These are phyloP conservation scores for Sisymbrium irio DNA, from an alignment of 345 rosid genomes.

Conservation along the genomic window DNA sequence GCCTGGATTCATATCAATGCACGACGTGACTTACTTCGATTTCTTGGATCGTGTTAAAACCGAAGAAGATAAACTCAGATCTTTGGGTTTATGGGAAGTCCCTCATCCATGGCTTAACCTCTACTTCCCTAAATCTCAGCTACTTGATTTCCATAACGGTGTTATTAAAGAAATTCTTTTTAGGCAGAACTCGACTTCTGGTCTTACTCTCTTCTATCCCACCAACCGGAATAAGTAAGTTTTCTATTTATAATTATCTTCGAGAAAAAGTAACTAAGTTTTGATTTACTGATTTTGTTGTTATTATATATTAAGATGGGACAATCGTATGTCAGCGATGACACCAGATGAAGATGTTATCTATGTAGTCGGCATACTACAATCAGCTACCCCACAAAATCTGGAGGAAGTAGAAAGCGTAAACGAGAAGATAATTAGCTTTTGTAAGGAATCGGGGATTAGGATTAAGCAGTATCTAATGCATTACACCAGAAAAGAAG, in stretches of 20 bases:
- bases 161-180: slow-evolving; percentile 63
- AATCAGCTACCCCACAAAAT: slow-evolving; percentile 45
- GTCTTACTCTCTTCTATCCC: slow-evolving; percentile 66
- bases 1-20: slow-evolving; percentile 42
- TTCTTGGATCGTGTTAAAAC: slow-evolving; percentile 78
- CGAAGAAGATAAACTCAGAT: slow-evolving; percentile 64
- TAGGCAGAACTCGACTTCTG: slow-evolving; percentile 53
- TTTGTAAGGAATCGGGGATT: slow-evolving; percentile 55
- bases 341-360: slow-evolving; percentile 70
- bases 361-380: slow-evolving; percentile 72
- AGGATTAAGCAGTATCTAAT: slow-evolving; percentile 69
- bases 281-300: not conserved
- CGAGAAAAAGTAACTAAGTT: not conserved
- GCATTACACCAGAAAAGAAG: slow-evolving; percentile 39
- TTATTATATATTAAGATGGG: slow-evolving; percentile 71
- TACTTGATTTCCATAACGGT: slow-evolving; percentile 56
- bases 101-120: slow-evolving; percentile 99
- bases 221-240: slow-evolving; percentile 64
- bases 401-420: slow-evolving; percentile 46
- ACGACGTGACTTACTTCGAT: slow-evolving; percentile 67
- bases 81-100: slow-evolving; percentile 90
- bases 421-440: slow-evolving; percentile 51
- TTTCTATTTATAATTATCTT: not conserved
- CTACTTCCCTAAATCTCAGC: slow-evolving; percentile 67
- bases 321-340: slow-evolving; percentile 65